Evolutionary conservation across 805 yeast species (phyloP), one percentile per base, ranked within the genome.

Genomic region (Kockiozyma suomiensis): DNA sequence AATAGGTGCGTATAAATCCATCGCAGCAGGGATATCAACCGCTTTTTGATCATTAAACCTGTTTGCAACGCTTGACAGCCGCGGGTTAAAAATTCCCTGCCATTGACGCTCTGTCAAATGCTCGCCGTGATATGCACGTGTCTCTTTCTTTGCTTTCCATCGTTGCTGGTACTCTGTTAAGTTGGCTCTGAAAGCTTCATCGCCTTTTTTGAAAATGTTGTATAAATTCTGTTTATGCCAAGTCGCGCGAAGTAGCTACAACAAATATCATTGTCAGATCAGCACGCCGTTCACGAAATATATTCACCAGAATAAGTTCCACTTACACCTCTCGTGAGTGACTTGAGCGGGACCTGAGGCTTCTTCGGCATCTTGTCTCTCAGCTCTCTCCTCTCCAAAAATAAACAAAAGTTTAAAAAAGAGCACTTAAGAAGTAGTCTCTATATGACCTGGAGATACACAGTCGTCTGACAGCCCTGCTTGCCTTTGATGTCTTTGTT

Each of bases 51-150:
- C 62, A 33, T 65, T 58, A 28, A 56, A 7, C 40, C 8, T 30
- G 10, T 50, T 53, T 8, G 51, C 50, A 4, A 61, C 46, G n/a
- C 59, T 88, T 61, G 87, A 85, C 67, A 91, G 78, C 61, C 86
- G 85, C 49, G 80, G 78, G 55, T 84, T 78, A 76, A 93, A 92
- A 51, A 81, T 74, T 7, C 84, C 76, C 71, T 87, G 87, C 86
- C 91, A 88, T 71, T 92, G 84, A 19, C 83, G 78, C 73, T 94
- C 99, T 0, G 93, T 88, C 57, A 93, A 74, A 72, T 87, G 90
- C 70, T 94, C 98, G 68, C 99, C 99, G 73, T 93, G 99, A 74
- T 93, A 93, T 1, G 93, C 87, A 76, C 99, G 84, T 6, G 97
- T 86, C 72, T 92, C 97, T 72, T 85, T 87, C 74, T 94, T 93